These are phyloP conservation scores for Vanilla planifolia DNA, from an alignment of 106 monocot species.

Conservation along the genomic window DNA sequence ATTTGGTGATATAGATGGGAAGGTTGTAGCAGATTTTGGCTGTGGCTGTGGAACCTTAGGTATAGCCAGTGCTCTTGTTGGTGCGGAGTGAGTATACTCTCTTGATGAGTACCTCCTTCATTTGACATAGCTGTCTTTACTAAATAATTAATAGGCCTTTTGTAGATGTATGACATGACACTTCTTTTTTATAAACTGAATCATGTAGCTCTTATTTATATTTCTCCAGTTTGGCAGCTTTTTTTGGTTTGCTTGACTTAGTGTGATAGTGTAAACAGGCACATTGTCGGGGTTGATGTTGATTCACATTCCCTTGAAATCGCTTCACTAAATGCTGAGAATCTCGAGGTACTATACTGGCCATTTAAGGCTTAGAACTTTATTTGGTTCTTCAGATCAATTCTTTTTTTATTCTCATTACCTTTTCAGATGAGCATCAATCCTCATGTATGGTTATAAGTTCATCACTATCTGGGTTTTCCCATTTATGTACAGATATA, in stretches of 20 bases:
- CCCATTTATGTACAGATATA: slow-evolving; percentile 1
- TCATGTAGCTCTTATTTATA: not conserved
- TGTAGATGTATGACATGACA: not conserved
- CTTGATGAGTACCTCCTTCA: not conserved
- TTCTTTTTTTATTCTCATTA: not conserved
- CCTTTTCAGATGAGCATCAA: not conserved
- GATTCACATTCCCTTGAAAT: slow-evolving; percentile 73
- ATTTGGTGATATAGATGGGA: slow-evolving; percentile 77
- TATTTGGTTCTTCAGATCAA: not conserved
- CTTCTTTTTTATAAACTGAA: not conserved
- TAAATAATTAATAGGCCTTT: not conserved
- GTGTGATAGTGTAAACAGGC: slow-evolving; percentile 32
- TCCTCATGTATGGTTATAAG: not conserved
- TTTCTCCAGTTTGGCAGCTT: not conserved
- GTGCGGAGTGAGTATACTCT: slow-evolving; percentile 68
- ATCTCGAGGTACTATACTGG: slow-evolving; percentile 61
- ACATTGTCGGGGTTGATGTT: slow-evolving; percentile 77
- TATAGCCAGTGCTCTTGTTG: slow-evolving; percentile 78
- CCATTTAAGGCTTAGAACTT: not conserved
- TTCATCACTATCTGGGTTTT: too few relatives aligned
- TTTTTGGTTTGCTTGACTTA: slow-evolving; percentile 3
- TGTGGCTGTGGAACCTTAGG: slow-evolving; percentile 99
- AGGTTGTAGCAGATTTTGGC: slow-evolving; percentile 90
- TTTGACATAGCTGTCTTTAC: not conserved
- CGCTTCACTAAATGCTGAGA: slow-evolving; percentile 73